A percentile compares a stretch with the other conserved stretches of the same genome.
Conservation (phyloP, 768 basidiomycete genomes). For the Pisolithus sp. region DNA sequence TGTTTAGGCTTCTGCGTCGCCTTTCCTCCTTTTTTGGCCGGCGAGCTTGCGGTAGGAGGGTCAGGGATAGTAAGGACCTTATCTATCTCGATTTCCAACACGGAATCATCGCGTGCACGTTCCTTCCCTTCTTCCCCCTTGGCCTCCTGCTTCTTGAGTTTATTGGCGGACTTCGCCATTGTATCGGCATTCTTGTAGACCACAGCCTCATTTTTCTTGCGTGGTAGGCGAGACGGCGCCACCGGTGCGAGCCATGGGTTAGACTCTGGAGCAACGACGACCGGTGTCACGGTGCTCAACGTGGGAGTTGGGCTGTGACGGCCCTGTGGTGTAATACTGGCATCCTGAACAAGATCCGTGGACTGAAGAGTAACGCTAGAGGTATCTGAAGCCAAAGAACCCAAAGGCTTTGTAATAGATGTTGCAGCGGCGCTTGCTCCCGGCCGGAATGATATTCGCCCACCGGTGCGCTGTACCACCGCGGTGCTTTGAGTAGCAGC, state of each 20-base stretch:
- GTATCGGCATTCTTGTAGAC: constrained; percentile 61
- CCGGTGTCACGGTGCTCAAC: constrained; percentile 8
- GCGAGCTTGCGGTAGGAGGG: not conserved
- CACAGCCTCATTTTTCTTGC: constrained; percentile 68
- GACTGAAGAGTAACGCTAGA: constrained; percentile 69
- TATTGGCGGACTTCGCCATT: constrained; percentile 63
- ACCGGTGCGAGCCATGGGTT: constrained; percentile 79
- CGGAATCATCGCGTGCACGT: constrained; percentile 64
- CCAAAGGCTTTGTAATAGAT: constrained; percentile 12
- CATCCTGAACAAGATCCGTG: constrained; percentile 39
- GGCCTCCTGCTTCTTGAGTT: constrained; percentile 57
- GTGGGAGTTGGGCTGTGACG: constrained; percentile 13
- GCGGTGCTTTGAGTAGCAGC: constrained; percentile 28
- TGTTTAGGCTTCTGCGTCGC: not conserved
- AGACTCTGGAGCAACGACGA: constrained; percentile 7
- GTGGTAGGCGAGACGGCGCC: constrained; percentile 41
- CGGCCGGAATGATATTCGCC: constrained; percentile 59
- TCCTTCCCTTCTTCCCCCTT: constrained; percentile 55
- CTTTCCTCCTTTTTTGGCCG: constrained; percentile 16
- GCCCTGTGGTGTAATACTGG: constrained; percentile 5
- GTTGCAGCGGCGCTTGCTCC: constrained; percentile 25
- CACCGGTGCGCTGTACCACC: constrained; percentile 53
- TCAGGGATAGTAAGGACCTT: constrained; percentile 15
- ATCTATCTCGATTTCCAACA: constrained; percentile 60
- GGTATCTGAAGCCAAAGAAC: constrained; percentile 43